Percentiles rank a stretch among this genome's conserved stretches.
phyloP scores from a whole-genome alignment of 2,329 filamentous ascomycete genomes.

The Colletotrichum ledebouriae region DNA sequence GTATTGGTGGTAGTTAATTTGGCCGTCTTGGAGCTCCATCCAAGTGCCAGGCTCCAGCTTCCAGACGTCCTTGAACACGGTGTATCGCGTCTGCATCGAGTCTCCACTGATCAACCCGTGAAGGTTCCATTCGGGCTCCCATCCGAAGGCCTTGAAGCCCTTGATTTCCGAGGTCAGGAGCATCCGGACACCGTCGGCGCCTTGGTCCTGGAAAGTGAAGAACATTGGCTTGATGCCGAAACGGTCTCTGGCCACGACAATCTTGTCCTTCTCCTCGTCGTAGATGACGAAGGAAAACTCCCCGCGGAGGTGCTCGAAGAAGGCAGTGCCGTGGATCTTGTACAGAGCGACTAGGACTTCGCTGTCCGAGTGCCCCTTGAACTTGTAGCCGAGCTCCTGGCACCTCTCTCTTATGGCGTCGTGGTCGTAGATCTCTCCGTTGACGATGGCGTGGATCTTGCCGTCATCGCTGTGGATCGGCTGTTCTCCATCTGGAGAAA shows the following conservation, averaged over 20 bases:
- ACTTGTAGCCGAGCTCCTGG: constrained; percentile 56
- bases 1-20: constrained; percentile 58
- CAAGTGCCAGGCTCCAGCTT: constrained; percentile 61
- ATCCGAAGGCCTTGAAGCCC: constrained; percentile 63
- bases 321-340: constrained; percentile 57
- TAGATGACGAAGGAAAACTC: constrained; percentile 68
- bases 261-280: constrained; percentile 55
- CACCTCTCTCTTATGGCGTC: constrained; percentile 58
- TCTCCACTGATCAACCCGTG: constrained; percentile 57
- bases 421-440: constrained; percentile 71
- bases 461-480: constrained; percentile 56
- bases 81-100: constrained; percentile 60
- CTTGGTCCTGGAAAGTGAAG: constrained; percentile 55
- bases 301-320: constrained; percentile 60
- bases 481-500: constrained; percentile 60
- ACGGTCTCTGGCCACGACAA: constrained; percentile 65
- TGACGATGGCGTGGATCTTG: constrained; percentile 67
- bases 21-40: constrained; percentile 52
- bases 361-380: constrained; percentile 61
- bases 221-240: constrained; percentile 71
- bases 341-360: constrained; percentile 68
- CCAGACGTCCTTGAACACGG: constrained; percentile 63
- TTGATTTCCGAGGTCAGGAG: constrained; percentile 68
- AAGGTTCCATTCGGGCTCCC: constrained; percentile 67
- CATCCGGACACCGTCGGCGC: constrained; percentile 52